phyloP scores from a whole-genome alignment of 106 monocot genomes.

The Phalaenopsis equestris region DNA sequence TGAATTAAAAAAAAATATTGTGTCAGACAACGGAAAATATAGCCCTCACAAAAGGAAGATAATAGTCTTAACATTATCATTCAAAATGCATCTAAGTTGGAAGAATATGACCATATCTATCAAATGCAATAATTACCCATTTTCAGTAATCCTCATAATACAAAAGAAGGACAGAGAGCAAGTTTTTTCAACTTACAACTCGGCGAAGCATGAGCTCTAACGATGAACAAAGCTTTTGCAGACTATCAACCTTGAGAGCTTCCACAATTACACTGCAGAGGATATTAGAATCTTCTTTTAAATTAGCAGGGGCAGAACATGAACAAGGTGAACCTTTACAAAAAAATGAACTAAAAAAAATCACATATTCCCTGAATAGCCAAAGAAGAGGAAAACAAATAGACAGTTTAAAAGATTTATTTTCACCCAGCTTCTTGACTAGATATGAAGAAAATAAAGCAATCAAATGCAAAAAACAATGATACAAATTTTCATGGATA shows the following conservation, averaged over 20 bases:
- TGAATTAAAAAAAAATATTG: background rate
- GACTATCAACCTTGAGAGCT: conserved; percentile 48
- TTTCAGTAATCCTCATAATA: background rate
- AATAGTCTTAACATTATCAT: background rate
- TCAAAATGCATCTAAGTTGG: background rate
- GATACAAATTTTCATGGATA: background rate
- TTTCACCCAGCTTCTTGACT: background rate
- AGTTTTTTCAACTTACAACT: conserved; percentile 27
- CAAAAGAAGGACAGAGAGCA: background rate
- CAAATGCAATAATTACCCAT: background rate
- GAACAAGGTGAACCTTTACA: background rate
- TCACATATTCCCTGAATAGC: background rate
- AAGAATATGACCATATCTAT: background rate
- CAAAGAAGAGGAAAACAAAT: background rate
- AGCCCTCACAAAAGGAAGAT: background rate
- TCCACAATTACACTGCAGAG: conserved; percentile 43
- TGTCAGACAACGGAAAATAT: background rate
- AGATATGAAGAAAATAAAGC: background rate
- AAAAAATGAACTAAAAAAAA: background rate
- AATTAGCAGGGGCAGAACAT: background rate
- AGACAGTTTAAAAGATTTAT: background rate
- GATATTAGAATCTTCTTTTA: background rate
- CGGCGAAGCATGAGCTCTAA: conserved; percentile 49
- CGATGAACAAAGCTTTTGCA: conserved; percentile 53
- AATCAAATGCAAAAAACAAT: background rate